Base-by-base conservation (phyloP, 1,284 basidiomycete species). In the Irpex rosettiformis region DNA sequence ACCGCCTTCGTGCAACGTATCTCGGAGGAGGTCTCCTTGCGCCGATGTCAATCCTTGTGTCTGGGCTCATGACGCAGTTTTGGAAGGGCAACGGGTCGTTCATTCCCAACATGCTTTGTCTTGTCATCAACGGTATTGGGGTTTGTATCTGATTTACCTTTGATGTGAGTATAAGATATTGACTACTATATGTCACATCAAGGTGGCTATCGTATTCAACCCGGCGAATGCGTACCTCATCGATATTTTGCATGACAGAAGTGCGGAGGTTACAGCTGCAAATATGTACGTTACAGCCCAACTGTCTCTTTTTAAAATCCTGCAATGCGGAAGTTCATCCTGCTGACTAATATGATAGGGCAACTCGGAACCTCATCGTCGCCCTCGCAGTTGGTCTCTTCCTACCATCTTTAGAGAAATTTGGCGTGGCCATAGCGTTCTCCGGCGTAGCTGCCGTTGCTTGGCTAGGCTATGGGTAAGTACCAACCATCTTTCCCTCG, bases 221-320 rank as follows among this genome's bases (percentile, higher is more conserved):
- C 81, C 84, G 0, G 65, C 76, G 0, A 78, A 81, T 45, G 78
- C 85, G 6, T 88, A 87, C 66, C 69, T 72, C 22, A 80, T 88
- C 16, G 86, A 88, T 62, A 69, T 81, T 11, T 66, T 84, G 66
- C 82, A 82, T 43, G 65, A 69, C 3, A 72, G 77, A 16, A 81
- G 80, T 58, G 82, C 84, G 0, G 83, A 88, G 63, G 76, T 78
- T 16, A 77, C 76, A 61, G 80, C 78, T 1, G 79, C 77, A 0
- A 71, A 70, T 30, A 70, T 66, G 80, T 79, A 53, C 48, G 66
- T n/a, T n/a, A n/a, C n/a, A n/a, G n/a, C n/a, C n/a, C n/a, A n/a
- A n/a, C n/a, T n/a, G n/a, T n/a, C n/a, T n/a, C n/a, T n/a, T n/a
- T n/a, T n/a, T 61, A 69, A 29, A 70, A 66, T 80, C 79, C 53